Evolutionary conservation across 225 moss, liverwort and hornwort genomes (phyloP).

Genomic region (Sphagnum tenellum): DNA sequence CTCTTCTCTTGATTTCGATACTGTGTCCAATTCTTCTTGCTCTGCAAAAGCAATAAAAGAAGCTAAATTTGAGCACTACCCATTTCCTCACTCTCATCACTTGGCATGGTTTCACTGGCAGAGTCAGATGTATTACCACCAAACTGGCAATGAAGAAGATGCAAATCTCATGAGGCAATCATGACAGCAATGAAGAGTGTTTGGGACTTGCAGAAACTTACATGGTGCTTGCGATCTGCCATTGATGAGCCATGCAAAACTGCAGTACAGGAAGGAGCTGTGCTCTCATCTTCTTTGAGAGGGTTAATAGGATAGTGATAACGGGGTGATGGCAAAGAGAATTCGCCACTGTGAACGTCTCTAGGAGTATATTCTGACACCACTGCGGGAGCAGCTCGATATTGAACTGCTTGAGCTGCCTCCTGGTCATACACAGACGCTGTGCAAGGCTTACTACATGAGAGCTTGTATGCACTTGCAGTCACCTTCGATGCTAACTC

Average conservation of each 20-base stretch:
- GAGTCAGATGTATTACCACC: too few relatives aligned
- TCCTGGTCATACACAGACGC: constrained; percentile 30
- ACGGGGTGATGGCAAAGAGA: constrained; percentile 13
- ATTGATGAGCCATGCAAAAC: constrained; percentile 2
- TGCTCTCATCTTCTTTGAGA: too few relatives aligned
- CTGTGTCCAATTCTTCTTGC: too few relatives aligned
- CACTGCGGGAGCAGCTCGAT: constrained; percentile 17
- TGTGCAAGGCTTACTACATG: constrained; percentile 39
- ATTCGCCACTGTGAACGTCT: constrained; percentile 11
- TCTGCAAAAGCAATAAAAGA: too few relatives aligned
- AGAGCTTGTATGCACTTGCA: constrained; percentile 26
- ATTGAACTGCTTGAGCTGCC: constrained; percentile 28
- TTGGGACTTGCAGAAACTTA: neutral
- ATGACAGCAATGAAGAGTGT: too few relatives aligned
- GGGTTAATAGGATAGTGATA: too few relatives aligned
- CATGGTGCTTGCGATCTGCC: constrained; percentile 13
- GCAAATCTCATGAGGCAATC: too few relatives aligned
- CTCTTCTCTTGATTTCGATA: too few relatives aligned
- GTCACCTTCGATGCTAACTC: constrained; percentile 43
- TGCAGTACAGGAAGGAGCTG: constrained; percentile 16
- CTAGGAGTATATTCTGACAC: too few relatives aligned
- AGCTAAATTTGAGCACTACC: too few relatives aligned
- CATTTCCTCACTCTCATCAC: too few relatives aligned
- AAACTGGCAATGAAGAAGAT: neutral
- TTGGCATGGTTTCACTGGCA: too few relatives aligned